These are phyloP conservation scores for Tuber melanosporum DNA, from an alignment of 495 filamentous ascomycete species.

Conservation along the genomic window DNA sequence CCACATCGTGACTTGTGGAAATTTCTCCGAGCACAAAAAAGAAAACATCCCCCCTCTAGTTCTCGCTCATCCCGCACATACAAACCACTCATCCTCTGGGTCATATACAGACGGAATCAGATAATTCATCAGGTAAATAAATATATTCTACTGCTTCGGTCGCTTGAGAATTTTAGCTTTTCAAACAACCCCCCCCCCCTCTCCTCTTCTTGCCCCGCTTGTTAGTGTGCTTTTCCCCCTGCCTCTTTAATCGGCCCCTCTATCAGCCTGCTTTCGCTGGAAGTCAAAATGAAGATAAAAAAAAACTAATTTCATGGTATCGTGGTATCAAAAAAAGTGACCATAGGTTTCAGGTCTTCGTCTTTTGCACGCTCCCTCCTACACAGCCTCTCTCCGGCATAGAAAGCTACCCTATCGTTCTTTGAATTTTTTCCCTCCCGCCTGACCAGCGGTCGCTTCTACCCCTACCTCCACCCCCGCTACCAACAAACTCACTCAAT, in stretches of 20 bases:
- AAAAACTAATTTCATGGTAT: not conserved
- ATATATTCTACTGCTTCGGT: not conserved
- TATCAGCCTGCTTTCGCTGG: not conserved
- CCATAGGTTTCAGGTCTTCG: not conserved
- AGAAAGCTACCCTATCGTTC: conserved; percentile 4
- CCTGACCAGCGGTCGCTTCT: conserved; percentile 12
- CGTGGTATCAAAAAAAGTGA: not conserved
- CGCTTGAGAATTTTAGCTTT: not conserved
- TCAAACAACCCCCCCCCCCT: not conserved
- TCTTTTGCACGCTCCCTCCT: not conserved
- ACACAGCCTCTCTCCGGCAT: not conserved
- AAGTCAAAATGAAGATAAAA: not conserved
- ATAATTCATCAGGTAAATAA: conserved; percentile 4
- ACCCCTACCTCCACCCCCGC: not conserved
- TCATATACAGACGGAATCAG: not conserved
- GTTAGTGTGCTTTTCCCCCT: not conserved
- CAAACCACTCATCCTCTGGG: not conserved
- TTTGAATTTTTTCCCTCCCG: conserved; percentile 20
- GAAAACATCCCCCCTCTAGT: conserved; percentile 15
- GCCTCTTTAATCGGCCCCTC: not conserved
- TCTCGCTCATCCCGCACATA: not conserved
- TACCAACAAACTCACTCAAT: not conserved
- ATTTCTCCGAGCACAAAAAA: conserved; percentile 19
- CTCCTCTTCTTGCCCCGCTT: not conserved
- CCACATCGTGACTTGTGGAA: conserved; percentile 21